Conservation (phyloP, 2,329 filamentous ascomycete species). For the Graphilbum ipis-grandicollis region DNA sequence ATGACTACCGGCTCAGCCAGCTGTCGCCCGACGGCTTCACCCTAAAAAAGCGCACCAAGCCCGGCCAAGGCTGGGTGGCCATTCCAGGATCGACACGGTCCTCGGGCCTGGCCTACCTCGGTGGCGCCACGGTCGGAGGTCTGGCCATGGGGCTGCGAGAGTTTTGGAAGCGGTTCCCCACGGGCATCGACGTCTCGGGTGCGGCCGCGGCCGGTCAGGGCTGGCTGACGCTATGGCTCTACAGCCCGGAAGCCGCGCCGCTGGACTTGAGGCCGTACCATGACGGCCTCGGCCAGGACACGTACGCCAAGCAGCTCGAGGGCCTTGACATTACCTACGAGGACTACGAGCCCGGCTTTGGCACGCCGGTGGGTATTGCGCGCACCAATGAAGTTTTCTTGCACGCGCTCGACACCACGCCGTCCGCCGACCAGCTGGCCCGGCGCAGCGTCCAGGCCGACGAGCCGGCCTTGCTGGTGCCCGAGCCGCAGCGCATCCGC, state of each 20-base stretch:
- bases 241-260: conserved; percentile 35
- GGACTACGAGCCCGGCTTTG: conserved; percentile 37
- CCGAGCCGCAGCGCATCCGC: too few relatives aligned
- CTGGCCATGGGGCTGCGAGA: conserved; percentile 39
- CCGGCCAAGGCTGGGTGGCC: conserved; percentile 38
- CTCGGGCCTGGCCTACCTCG: conserved; percentile 39
- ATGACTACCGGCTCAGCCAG: too few relatives aligned
- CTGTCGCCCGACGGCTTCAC: conserved; percentile 43
- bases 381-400: conserved; percentile 39
- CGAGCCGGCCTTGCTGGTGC: too few relatives aligned
- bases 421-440: conserved; percentile 14
- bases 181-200: conserved; percentile 35
- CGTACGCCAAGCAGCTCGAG: conserved; percentile 38
- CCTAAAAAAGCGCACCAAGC: conserved; percentile 40
- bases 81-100: conserved; percentile 38
- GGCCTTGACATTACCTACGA: conserved; percentile 47
- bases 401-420: conserved; percentile 33
- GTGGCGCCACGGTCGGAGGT: conserved; percentile 37
- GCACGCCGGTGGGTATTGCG: conserved; percentile 39
- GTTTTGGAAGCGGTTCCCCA: conserved; percentile 48
- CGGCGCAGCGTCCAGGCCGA: too few relatives aligned
- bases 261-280: conserved; percentile 40
- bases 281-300: conserved; percentile 36
- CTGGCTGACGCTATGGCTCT: conserved; percentile 41
- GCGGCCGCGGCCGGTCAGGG: conserved; percentile 30